A percentile compares a stretch with the other conserved stretches of the same genome.
Conservation (phyloP, 805 yeast species). For the Blastobotrys muscicola region DNA sequence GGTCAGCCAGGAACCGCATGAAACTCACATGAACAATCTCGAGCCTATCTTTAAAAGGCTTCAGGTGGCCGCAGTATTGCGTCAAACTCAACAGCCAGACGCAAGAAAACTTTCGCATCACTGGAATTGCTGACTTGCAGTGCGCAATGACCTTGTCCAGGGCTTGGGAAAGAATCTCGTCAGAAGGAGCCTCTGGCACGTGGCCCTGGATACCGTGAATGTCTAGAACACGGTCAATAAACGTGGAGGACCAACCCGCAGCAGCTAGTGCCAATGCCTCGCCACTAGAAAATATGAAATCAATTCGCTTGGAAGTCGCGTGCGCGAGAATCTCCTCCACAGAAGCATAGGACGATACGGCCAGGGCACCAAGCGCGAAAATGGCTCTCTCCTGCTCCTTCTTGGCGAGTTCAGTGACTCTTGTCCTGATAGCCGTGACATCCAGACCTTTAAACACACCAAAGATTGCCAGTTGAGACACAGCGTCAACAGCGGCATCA, state of each 20-base stretch:
- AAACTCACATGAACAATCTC: slow-evolving; percentile 64
- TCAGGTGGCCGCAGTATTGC: slow-evolving; percentile 55
- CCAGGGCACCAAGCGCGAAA: slow-evolving; percentile 45
- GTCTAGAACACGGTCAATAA: slow-evolving; percentile 45
- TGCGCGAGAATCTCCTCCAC: slow-evolving; percentile 46
- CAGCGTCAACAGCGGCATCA: slow-evolving; percentile 19
- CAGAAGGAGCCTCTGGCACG: not conserved
- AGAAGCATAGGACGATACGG: slow-evolving; percentile 32
- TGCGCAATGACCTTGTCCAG: slow-evolving; percentile 43
- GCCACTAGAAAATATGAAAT: slow-evolving; percentile 67
- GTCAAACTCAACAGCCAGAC: slow-evolving; percentile 77
- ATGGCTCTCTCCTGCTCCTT: slow-evolving; percentile 52
- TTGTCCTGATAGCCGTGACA: slow-evolving; percentile 6
- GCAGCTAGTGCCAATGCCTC: slow-evolving; percentile 70
- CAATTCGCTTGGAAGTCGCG: slow-evolving; percentile 61
- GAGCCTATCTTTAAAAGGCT: slow-evolving; percentile 33
- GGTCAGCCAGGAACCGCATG: slow-evolving; percentile 67
- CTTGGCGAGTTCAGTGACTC: slow-evolving; percentile 24
- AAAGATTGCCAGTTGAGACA: slow-evolving; percentile 32
- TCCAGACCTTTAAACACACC: slow-evolving; percentile 28
- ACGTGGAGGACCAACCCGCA: slow-evolving; percentile 64
- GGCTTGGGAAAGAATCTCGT: slow-evolving; percentile 23
- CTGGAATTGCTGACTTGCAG: slow-evolving; percentile 60
- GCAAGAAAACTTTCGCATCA: slow-evolving; percentile 65
- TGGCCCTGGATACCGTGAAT: slow-evolving; percentile 31